Conservation (phyloP, 164 flowering plant species). For the Buxus sempervirens region DNA sequence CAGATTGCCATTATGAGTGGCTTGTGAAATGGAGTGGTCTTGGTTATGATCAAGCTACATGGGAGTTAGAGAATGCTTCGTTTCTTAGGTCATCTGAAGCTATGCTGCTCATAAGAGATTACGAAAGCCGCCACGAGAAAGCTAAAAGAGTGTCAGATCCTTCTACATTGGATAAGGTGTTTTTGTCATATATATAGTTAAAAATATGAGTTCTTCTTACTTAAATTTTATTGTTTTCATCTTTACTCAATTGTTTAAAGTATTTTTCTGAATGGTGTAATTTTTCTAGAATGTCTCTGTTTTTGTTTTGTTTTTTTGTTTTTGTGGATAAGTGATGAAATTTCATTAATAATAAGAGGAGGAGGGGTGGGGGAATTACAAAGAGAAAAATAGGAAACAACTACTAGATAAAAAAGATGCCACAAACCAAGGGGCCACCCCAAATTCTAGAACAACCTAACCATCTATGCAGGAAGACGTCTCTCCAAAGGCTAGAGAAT, state of each 20-base stretch:
- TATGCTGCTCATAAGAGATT: constrained; percentile 40
- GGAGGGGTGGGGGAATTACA: too few relatives aligned
- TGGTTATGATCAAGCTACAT: constrained; percentile 62
- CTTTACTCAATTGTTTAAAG: not conserved
- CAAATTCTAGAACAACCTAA: too few relatives aligned
- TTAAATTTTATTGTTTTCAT: not conserved
- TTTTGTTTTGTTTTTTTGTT: too few relatives aligned
- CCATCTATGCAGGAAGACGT: too few relatives aligned
- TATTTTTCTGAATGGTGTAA: not conserved
- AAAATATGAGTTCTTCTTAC: not conserved
- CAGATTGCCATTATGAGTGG: constrained; percentile 53
- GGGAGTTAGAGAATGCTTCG: constrained; percentile 67
- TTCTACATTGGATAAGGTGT: constrained; percentile 35
- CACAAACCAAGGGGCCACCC: too few relatives aligned
- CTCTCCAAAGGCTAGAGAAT: not conserved
- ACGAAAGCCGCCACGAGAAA: constrained; percentile 43
- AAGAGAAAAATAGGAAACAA: too few relatives aligned
- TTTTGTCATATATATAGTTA: constrained; percentile 1
- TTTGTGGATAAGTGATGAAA: too few relatives aligned
- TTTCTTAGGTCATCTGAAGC: constrained; percentile 45
- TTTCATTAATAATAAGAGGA: too few relatives aligned
- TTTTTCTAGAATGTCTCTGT: not conserved
- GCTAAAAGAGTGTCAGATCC: constrained; percentile 27
- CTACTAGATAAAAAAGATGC: too few relatives aligned
- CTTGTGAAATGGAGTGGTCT: constrained; percentile 87